Conservation (phyloP, 148 eudicot genomes). For the Gaultheria prostrata region DNA sequence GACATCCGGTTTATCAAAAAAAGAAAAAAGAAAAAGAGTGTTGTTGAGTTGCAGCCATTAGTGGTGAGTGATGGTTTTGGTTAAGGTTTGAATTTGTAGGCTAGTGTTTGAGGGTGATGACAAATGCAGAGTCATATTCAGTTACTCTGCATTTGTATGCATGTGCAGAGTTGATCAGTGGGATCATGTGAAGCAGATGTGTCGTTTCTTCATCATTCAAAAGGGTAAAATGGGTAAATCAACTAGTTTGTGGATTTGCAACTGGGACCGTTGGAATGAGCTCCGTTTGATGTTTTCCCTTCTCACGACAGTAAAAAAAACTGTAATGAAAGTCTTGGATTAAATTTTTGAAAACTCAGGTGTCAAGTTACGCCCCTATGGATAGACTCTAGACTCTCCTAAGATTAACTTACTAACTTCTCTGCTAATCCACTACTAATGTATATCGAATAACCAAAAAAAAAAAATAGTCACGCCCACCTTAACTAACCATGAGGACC, state of each 20-base stretch:
- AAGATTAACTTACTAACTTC: no score
- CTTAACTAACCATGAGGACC: no score
- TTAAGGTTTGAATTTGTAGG: background rate
- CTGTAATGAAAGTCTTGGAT: no score
- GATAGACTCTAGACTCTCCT: no score
- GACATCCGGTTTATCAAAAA: no score
- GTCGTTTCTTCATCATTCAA: background rate
- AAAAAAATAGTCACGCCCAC: no score
- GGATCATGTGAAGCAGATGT: conserved; percentile 3
- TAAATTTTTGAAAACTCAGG: no score
- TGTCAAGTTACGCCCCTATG: no score
- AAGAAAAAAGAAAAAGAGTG: no score
- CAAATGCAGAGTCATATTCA: background rate
- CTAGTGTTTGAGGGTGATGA: background rate
- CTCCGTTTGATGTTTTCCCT: background rate
- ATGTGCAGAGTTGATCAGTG: background rate
- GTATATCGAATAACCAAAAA: no score
- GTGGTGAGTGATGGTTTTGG: background rate
- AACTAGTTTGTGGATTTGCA: background rate
- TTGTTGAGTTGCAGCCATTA: background rate
- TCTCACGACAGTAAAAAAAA: background rate
- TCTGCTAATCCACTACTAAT: no score
- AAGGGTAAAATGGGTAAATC: conserved; percentile 8
- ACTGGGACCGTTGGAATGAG: background rate
- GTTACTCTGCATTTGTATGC: conserved; percentile 5